phyloP scores from a whole-genome alignment of 768 basidiomycete genomes.

The Pholiota molesta region DNA sequence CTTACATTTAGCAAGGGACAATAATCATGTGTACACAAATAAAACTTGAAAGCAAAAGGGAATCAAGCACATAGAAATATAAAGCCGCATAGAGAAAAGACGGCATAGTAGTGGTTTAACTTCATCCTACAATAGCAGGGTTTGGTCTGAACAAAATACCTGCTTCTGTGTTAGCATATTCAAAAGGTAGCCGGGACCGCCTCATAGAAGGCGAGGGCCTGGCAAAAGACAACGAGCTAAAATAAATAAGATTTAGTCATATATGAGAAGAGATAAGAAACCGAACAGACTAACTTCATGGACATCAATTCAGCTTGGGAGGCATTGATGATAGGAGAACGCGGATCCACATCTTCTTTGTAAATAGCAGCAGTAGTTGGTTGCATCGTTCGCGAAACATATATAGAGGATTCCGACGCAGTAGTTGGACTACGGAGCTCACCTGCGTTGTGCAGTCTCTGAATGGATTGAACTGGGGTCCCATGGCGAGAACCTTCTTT shows the following conservation, averaged over 20 bases:
- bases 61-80: background rate
- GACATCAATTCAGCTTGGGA: constrained; percentile 17
- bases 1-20: background rate
- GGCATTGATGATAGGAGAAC: constrained; percentile 21
- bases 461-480: background rate
- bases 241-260: background rate
- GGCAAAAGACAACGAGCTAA: background rate
- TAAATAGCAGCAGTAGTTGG: background rate
- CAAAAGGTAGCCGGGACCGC: background rate
- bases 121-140: background rate
- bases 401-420: constrained; percentile 6
- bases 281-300: constrained; percentile 9
- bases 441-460: background rate
- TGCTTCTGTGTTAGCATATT: background rate
- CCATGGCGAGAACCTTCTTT: background rate
- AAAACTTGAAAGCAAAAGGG: background rate
- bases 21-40: background rate
- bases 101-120: background rate
- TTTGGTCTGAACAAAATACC: background rate
- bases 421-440: background rate
- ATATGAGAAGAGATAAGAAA: background rate
- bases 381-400: constrained; percentile 4
- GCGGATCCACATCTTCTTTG: constrained; percentile 20
- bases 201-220: background rate
- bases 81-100: background rate